phyloP scores from a whole-genome alignment of 2,329 filamentous ascomycete species.

The Fusarium coicis region DNA sequence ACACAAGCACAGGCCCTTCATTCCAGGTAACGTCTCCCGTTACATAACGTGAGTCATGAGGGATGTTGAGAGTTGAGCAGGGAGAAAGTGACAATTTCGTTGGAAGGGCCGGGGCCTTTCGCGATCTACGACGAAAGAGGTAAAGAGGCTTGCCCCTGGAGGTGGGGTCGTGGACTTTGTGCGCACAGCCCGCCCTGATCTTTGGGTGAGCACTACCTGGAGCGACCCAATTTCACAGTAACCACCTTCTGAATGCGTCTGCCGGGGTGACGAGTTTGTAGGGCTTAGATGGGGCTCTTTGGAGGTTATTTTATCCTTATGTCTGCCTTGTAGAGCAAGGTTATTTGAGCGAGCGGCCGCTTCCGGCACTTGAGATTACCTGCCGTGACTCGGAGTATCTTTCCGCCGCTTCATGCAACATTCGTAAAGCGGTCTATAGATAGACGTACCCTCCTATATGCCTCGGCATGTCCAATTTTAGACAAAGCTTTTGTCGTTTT shows the following conservation, averaged over 20 bases:
- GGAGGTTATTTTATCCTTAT: not conserved
- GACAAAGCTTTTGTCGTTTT: not conserved
- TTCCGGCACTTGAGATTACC: not conserved
- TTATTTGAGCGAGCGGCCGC: not conserved
- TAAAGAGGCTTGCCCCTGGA: not conserved
- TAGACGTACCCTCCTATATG: not conserved
- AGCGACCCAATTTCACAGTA: not conserved
- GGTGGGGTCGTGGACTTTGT: not conserved
- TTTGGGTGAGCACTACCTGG: not conserved
- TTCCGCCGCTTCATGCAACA: not conserved
- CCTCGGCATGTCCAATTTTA: not conserved
- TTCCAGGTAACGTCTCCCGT: not conserved
- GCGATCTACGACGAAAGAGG: not conserved
- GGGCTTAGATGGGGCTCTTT: not conserved
- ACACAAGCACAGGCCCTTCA: not conserved
- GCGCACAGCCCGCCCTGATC: not conserved
- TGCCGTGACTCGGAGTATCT: not conserved
- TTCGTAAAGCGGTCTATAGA: not conserved
- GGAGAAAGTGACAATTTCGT: not conserved
- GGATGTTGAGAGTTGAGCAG: not conserved
- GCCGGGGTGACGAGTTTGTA: not conserved
- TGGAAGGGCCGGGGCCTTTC: not conserved
- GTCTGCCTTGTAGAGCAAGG: not conserved
- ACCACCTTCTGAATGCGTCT: not conserved
- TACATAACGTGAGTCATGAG: not conserved